These are phyloP conservation scores for Cenchrus purpureus DNA, from an alignment of 176 grass and related monocot species.

Conservation along the genomic window DNA sequence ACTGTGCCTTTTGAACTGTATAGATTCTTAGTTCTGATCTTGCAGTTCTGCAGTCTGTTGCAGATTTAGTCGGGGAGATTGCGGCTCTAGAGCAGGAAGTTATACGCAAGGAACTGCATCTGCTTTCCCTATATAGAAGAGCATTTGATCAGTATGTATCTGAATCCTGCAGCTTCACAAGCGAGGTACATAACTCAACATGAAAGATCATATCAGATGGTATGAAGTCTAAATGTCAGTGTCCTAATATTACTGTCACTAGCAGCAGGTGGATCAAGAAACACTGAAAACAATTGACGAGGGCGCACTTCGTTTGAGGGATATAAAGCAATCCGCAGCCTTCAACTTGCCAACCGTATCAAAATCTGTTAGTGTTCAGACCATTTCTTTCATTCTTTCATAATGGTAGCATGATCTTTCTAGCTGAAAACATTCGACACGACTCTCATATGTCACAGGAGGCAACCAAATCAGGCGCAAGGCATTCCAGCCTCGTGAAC, in stretches of 20 bases:
- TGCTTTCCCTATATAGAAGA: constrained; percentile 80
- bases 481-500: constrained; percentile 75
- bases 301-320: constrained; percentile 48
- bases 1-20: neutral
- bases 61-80: constrained; percentile 85
- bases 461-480: constrained; percentile 49
- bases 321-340: constrained; percentile 54
- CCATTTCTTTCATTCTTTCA: constrained; percentile 22
- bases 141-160: constrained; percentile 72
- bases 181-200: constrained; percentile 36
- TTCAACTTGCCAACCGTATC: constrained; percentile 48
- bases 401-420: constrained; percentile 9
- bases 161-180: constrained; percentile 48
- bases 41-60: constrained; percentile 57
- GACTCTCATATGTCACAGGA: constrained; percentile 46
- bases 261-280: constrained; percentile 56
- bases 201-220: constrained; percentile 13
- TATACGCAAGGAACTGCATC: constrained; percentile 73
- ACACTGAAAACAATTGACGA: constrained; percentile 42
- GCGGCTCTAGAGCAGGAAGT: constrained; percentile 87
- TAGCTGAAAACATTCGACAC: constrained; percentile 23
- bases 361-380: constrained; percentile 43
- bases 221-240: neutral
- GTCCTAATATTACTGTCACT: constrained; percentile 28
- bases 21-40: constrained; percentile 46